These are phyloP conservation scores for Russula sp. DNA, from an alignment of 768 basidiomycete species.

Conservation along the genomic window DNA sequence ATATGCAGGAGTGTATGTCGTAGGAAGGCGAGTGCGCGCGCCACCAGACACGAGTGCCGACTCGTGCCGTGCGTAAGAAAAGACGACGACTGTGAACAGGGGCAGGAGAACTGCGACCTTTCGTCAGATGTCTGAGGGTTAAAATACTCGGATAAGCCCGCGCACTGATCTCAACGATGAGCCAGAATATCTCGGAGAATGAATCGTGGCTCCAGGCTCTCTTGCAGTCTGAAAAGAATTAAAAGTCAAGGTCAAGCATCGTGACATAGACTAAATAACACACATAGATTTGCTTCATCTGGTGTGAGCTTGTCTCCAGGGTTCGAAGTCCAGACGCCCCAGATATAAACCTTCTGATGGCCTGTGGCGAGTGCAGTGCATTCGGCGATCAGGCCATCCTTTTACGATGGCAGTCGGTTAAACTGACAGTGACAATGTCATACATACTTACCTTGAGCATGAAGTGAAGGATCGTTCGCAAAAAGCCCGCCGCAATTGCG, in stretches of 20 bases:
- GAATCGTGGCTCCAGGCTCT: conserved; percentile 56
- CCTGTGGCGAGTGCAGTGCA: conserved; percentile 43
- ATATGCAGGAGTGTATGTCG: conserved; percentile 30
- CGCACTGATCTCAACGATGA: conserved; percentile 57
- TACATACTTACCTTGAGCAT: conserved; percentile 48
- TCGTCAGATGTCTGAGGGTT: not conserved
- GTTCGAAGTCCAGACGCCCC: conserved; percentile 31
- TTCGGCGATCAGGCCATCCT: conserved; percentile 54
- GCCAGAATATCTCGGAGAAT: conserved; percentile 58
- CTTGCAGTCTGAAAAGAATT: conserved; percentile 49
- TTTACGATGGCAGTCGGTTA: conserved; percentile 1
- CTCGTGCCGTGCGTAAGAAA: conserved; percentile 75
- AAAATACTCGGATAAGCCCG: not conserved
- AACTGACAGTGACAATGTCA: not conserved
- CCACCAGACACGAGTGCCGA: conserved; percentile 42
- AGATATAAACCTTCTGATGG: conserved; percentile 28
- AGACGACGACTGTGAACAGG: conserved; percentile 61
- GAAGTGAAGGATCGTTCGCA: conserved; percentile 61
- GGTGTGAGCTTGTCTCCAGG: conserved; percentile 23
- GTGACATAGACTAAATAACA: conserved; percentile 23
- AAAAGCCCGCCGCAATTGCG: conserved; percentile 45
- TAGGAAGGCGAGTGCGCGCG: conserved; percentile 39
- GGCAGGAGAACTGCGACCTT: conserved; percentile 43
- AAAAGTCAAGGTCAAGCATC: conserved; percentile 6
- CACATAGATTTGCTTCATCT: conserved; percentile 44